Evolutionary conservation across 1,284 basidiomycete genomes (phyloP).

Genomic region (Mycena citricolor): DNA sequence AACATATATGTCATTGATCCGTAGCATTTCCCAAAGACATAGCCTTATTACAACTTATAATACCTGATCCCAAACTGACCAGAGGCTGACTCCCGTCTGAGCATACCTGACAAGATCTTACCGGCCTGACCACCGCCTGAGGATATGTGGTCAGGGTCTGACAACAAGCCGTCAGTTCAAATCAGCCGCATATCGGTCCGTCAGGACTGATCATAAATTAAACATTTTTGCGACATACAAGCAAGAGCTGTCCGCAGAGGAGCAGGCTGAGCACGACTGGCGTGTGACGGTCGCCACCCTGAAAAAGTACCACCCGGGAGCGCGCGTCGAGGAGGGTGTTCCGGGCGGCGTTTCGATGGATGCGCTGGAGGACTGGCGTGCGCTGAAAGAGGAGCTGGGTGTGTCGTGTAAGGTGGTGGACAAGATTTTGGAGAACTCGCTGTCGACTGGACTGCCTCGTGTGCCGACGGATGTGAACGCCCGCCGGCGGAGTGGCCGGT

Average conservation of each 20-base stretch:
- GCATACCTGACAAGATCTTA: too few species aligned
- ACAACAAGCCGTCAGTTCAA: too few species aligned
- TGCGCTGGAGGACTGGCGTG: constrained; percentile 66
- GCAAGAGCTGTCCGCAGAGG: constrained; percentile 45
- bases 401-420: constrained; percentile 78
- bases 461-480: constrained; percentile 31
- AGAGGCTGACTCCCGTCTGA: too few species aligned
- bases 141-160: too few species aligned
- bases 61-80: too few species aligned
- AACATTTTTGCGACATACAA: too few species aligned
- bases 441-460: constrained; percentile 31
- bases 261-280: constrained; percentile 50
- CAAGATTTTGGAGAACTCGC: constrained; percentile 58
- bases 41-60: too few species aligned
- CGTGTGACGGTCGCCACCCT: constrained; percentile 58
- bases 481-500: constrained; percentile 44
- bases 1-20: too few species aligned
- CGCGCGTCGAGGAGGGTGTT: constrained; percentile 50
- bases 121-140: too few species aligned
- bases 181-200: too few species aligned
- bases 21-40: too few species aligned
- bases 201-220: too few species aligned
- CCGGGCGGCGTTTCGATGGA: constrained; percentile 60
- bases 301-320: constrained; percentile 66
- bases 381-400: constrained; percentile 74